Evolutionary conservation across 768 basidiomycete species (phyloP), one percentile per base, ranked within the genome.

Genomic region (Russula emetica): DNA sequence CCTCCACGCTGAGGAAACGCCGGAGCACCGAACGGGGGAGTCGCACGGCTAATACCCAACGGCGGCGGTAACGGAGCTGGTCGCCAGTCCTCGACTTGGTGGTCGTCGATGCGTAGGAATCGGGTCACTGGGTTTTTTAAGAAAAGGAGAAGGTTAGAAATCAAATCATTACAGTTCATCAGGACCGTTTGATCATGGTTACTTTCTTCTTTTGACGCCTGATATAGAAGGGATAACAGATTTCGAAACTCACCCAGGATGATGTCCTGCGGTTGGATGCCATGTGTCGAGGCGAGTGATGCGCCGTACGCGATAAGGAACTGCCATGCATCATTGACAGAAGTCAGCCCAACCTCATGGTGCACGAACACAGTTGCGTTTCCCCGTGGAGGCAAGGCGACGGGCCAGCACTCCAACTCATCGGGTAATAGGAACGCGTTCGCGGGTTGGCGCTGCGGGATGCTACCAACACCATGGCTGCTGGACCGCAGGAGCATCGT

Each of bases 391-490:
- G 66, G 55, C 18, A 69, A 26, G 22, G 56, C 62, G 10, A 69
- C 22, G 3, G 59, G 66, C 67, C 67, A 69, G 38, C 65, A 60
- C 47, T 69, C 67, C 52, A 60, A 18, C 13, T 54, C 66, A 30
- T 49, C 59, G 9, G 61, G 62, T 20, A 69, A 30, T 1, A 57
- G 28, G 26, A 34, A 67, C 6, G 68, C 52, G 24, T 18, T 60
- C 8, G 58, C 58, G 6, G 49, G 57, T 56, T 61, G 51, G 22
- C 62, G 65, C 38, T 63, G 58, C 9, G 66, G 36, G 55, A 67
- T 51, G 14, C 55, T 45, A 5, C 47, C 22, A 5, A 24, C n/a
- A 14, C 50, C 55, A 38, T 38, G 38, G 14, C 5, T 38, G 18
- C 49, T 49, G 6, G 52, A 22, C 28, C 61, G 47, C 52, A 55